These are phyloP conservation scores for Microcos paniculata DNA, from an alignment of 345 rosid genomes.

Conservation along the genomic window DNA sequence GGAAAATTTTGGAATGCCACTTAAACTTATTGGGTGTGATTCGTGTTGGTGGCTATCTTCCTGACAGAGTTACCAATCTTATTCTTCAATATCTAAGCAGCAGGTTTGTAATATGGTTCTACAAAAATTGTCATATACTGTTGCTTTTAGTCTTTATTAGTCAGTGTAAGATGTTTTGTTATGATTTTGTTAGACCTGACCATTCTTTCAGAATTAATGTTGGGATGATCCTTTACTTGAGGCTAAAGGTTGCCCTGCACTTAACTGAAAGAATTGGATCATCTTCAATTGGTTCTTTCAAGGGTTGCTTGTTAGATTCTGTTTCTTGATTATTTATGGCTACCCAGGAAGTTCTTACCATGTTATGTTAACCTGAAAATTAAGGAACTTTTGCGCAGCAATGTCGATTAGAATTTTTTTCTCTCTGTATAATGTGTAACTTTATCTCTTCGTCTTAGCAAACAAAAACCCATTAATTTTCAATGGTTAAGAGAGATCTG, in stretches of 20 bases:
- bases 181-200: neutral
- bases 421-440: neutral
- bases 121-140: neutral
- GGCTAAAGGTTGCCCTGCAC: neutral
- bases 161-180: neutral
- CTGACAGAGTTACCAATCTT: slow-evolving; percentile 93
- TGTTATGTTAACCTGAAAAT: neutral
- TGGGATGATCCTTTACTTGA: neutral
- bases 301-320: neutral
- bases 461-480: neutral
- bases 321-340: neutral
- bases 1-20: slow-evolving; percentile 92
- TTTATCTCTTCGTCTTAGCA: neutral
- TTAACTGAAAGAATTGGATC: neutral
- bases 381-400: neutral
- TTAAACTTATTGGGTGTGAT: slow-evolving; percentile 73
- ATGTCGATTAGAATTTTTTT: neutral
- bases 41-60: slow-evolving; percentile 89
- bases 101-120: slow-evolving; percentile 50
- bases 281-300: neutral
- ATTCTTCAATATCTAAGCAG: slow-evolving; percentile 93
- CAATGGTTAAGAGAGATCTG: neutral
- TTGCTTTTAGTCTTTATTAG: neutral
- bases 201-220: neutral
- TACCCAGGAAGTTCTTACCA: neutral